Percentiles rank a stretch among this genome's conserved stretches.
phyloP scores from a whole-genome alignment of 441 rosid genomes.

The Daphne laureola region DNA sequence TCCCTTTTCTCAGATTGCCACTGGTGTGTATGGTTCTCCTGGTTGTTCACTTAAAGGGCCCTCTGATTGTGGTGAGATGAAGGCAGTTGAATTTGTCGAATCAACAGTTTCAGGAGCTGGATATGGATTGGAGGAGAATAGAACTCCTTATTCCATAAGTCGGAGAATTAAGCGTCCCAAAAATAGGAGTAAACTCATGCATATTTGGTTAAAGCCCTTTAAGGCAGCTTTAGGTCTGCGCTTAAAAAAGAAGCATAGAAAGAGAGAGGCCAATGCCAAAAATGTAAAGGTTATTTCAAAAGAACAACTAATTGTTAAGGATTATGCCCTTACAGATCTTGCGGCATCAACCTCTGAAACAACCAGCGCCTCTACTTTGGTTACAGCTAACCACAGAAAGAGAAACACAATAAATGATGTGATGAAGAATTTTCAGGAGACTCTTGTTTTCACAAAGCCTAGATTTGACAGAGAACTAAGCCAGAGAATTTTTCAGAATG shows the following conservation, averaged over 20 bases:
- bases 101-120: conserved; percentile 10
- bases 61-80: conserved; percentile 16
- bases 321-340: conserved; percentile 18
- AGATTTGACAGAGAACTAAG: conserved; percentile 23
- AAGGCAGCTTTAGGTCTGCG: conserved; percentile 28
- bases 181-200: conserved; percentile 20
- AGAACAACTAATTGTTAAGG: conserved; percentile 27
- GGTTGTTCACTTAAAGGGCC: conserved; percentile 16
- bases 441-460: conserved; percentile 18
- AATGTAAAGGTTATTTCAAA: conserved; percentile 19
- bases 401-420: conserved; percentile 18
- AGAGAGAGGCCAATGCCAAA: conserved; percentile 22
- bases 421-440: conserved; percentile 18
- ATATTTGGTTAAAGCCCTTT: conserved; percentile 41
- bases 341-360: conserved; percentile 50
- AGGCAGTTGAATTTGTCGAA: conserved; percentile 13
- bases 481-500: conserved; percentile 38
- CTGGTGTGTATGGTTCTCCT: conserved; percentile 8
- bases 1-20: conserved; percentile 26
- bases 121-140: conserved; percentile 12
- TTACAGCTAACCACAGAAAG: conserved; percentile 18
- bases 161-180: conserved; percentile 30
- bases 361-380: conserved; percentile 11
- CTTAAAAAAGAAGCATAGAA: conserved; percentile 45
- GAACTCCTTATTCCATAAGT: conserved; percentile 14